Evolutionary conservation across 2,329 filamentous ascomycete species (phyloP).

Genomic region (Diatrype stigma): DNA sequence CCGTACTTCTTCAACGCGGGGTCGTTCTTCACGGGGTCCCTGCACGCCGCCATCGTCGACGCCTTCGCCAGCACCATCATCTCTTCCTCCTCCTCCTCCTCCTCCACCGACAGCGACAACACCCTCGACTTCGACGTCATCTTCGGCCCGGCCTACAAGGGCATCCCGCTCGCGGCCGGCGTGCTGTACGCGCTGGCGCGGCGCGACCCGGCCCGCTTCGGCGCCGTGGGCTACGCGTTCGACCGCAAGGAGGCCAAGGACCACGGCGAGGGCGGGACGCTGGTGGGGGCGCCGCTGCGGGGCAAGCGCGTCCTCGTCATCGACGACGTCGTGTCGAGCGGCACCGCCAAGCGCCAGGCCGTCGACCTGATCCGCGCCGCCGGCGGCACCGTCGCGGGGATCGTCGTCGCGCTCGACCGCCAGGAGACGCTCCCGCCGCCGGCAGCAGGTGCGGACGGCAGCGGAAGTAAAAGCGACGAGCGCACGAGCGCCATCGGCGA

Average conservation of each 20-base stretch:
- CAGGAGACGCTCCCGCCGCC: constrained; percentile 68
- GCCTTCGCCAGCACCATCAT: constrained; percentile 71
- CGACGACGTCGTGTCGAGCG: constrained; percentile 95
- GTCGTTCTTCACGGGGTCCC: constrained; percentile 76
- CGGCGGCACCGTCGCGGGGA: constrained; percentile 79
- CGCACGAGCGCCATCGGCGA: constrained; percentile 83
- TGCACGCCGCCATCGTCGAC: constrained; percentile 71
- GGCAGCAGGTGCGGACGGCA: constrained; percentile 20
- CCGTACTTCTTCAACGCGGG: constrained; percentile 99
- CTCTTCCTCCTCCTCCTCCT: too few relatives aligned
- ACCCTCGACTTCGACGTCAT: constrained; percentile 70
- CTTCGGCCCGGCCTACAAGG: constrained; percentile 95
- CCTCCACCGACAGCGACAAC: constrained; percentile 24
- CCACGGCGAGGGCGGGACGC: constrained; percentile 90
- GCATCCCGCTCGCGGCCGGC: constrained; percentile 81
- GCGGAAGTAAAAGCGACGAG: constrained; percentile 34
- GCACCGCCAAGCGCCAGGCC: constrained; percentile 89
- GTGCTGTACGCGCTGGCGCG: constrained; percentile 74
- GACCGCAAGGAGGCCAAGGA: constrained; percentile 96
- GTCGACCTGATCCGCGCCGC: constrained; percentile 83
- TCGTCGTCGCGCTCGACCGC: constrained; percentile 83
- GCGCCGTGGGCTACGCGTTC: constrained; percentile 65
- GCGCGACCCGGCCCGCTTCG: constrained; percentile 56
- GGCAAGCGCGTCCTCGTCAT: constrained; percentile 86
- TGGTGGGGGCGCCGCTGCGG: constrained; percentile 81